These are phyloP conservation scores for Cyphellophora attinorum DNA, from an alignment of 2,329 filamentous ascomycete species.

Conservation along the genomic window DNA sequence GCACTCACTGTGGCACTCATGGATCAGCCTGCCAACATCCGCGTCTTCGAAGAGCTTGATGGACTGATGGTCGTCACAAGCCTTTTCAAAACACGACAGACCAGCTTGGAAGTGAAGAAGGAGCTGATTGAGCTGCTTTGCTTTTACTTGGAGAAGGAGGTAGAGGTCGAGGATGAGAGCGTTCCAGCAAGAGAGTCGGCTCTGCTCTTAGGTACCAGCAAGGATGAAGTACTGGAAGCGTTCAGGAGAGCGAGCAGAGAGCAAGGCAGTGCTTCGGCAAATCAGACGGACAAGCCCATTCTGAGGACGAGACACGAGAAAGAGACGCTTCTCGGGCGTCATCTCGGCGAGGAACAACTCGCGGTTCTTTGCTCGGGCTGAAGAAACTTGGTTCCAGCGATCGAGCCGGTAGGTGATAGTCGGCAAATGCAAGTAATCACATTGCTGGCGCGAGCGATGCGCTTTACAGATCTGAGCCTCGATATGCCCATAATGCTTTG, in stretches of 20 bases:
- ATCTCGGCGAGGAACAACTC: too few species aligned
- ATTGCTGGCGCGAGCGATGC: too few species aligned
- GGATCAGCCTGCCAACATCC: conserved; percentile 76
- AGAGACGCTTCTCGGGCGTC: conserved; percentile 67
- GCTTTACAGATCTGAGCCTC: too few species aligned
- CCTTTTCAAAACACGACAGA: conserved; percentile 81
- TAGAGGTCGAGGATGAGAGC: too few species aligned
- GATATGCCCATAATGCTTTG: too few species aligned
- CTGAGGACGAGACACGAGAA: conserved; percentile 72
- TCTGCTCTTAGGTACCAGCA: conserved; percentile 51
- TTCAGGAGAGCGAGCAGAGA: conserved; percentile 40
- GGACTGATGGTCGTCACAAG: conserved; percentile 85
- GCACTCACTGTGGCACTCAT: conserved; percentile 84
- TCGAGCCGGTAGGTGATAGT: too few species aligned
- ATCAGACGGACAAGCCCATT: too few species aligned
- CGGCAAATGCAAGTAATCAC: too few species aligned
- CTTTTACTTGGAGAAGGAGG: conserved; percentile 95
- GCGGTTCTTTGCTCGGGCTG: too few species aligned
- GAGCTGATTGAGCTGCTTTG: conserved; percentile 97
- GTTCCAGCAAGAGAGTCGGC: too few species aligned
- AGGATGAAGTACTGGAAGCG: conserved; percentile 56
- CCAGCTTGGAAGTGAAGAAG: conserved; percentile 80
- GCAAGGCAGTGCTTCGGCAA: too few species aligned
- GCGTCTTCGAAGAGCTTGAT: conserved; percentile 84
- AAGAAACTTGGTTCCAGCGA: too few species aligned